phyloP scores from a whole-genome alignment of 2,329 filamentous ascomycete genomes.

The Rutstroemia sp. region DNA sequence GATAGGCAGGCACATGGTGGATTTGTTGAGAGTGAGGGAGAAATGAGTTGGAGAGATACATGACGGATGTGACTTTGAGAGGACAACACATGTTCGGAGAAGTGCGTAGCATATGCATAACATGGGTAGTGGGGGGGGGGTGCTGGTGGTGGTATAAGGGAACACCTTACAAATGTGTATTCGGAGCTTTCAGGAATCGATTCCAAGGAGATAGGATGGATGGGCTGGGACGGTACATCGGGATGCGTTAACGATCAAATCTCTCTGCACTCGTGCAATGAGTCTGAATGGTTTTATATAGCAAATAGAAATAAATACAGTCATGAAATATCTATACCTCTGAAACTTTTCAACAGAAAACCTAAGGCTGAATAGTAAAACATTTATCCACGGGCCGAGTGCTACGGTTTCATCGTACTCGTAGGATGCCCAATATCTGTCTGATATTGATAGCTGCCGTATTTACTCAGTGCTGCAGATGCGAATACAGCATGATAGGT shows the following conservation, averaged over 20 bases:
- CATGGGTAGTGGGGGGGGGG: background rate
- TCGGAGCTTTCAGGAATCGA: conserved; percentile 4
- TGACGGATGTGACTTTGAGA: background rate
- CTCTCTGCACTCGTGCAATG: background rate
- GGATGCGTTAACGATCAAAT: background rate
- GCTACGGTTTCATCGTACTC: too few species aligned
- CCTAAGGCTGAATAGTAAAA: too few species aligned
- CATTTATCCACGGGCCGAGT: too few species aligned
- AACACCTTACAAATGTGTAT: conserved; percentile 1
- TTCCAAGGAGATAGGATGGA: background rate
- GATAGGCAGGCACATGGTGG: background rate
- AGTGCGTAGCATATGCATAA: background rate
- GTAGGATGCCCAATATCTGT: too few species aligned
- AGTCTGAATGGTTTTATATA: too few species aligned
- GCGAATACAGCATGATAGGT: too few species aligned
- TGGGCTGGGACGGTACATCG: background rate
- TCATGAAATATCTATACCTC: too few species aligned
- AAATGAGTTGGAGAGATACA: background rate
- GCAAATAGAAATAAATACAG: too few species aligned
- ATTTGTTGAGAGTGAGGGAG: background rate
- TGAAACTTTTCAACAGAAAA: too few species aligned
- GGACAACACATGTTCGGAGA: background rate
- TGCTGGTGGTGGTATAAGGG: background rate
- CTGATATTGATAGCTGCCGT: too few species aligned
- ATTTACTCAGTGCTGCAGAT: too few species aligned